These are phyloP conservation scores for Plantago ovata DNA, from an alignment of 257 asterid genomes.

Conservation along the genomic window DNA sequence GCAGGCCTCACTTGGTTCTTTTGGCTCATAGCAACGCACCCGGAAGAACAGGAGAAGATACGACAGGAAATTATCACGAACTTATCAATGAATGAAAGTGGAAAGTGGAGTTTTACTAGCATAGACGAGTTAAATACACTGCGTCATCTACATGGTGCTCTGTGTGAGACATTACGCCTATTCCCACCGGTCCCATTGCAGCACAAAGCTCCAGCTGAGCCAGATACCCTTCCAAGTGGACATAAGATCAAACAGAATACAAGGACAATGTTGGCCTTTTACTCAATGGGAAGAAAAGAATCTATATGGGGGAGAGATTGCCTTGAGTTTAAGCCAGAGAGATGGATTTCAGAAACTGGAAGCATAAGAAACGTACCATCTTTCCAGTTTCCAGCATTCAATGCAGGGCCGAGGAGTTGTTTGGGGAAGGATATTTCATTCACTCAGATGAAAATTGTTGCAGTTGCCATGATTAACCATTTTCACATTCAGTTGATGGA, in stretches of 20 bases:
- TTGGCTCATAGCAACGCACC: slow-evolving; percentile 28
- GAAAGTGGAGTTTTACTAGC: slow-evolving; percentile 15
- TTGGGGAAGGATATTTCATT: slow-evolving; percentile 31
- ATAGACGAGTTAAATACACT: slow-evolving; percentile 22
- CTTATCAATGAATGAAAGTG: background rate
- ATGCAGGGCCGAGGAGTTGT: slow-evolving; percentile 37
- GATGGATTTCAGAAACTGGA: slow-evolving; percentile 31
- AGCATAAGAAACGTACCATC: slow-evolving; percentile 22
- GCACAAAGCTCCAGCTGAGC: slow-evolving; percentile 26
- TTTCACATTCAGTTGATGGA: slow-evolving; percentile 10
- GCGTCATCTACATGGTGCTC: slow-evolving; percentile 28
- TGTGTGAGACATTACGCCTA: slow-evolving; percentile 33
- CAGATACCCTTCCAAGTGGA: slow-evolving; percentile 32
- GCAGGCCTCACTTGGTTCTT: slow-evolving; percentile 35
- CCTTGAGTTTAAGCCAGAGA: slow-evolving; percentile 32
- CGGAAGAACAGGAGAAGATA: slow-evolving; percentile 14
- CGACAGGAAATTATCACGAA: slow-evolving; percentile 17
- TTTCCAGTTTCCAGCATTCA: slow-evolving; percentile 28
- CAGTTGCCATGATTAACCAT: slow-evolving; percentile 20
- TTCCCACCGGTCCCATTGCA: slow-evolving; percentile 31
- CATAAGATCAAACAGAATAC: slow-evolving; percentile 11
- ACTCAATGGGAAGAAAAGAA: slow-evolving; percentile 36
- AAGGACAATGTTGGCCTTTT: slow-evolving; percentile 19
- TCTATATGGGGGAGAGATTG: slow-evolving; percentile 36
- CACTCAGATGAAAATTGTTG: slow-evolving; percentile 28